Evolutionary conservation across 441 rosid species (phyloP).

Genomic region (Gossypium lobatum): DNA sequence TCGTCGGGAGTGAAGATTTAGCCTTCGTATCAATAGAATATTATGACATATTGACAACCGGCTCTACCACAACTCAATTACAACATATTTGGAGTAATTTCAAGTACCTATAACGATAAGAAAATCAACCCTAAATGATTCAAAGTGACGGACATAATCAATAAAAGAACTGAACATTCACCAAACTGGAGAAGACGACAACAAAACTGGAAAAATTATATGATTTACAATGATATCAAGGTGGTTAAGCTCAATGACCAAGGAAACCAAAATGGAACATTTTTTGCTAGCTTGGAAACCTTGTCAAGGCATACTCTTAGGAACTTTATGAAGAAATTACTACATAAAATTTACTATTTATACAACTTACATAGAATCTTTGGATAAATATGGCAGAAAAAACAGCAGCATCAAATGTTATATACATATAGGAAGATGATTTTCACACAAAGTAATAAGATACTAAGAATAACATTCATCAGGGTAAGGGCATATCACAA

Average conservation of each 20-base stretch:
- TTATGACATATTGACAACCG: too few species aligned
- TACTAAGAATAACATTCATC: neutral
- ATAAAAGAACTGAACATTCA: neutral
- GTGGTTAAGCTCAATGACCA: neutral
- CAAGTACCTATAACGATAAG: too few species aligned
- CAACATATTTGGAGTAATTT: too few species aligned
- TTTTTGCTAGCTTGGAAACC: neutral
- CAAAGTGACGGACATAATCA: too few species aligned
- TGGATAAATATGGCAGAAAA: neutral
- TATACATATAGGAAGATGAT: neutral
- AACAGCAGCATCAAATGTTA: neutral
- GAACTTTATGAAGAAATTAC: neutral
- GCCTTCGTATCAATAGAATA: too few species aligned
- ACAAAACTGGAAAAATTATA: neutral
- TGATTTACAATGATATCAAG: neutral
- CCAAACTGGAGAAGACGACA: neutral
- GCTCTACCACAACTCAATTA: too few species aligned
- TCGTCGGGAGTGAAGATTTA: too few species aligned
- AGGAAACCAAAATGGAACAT: neutral
- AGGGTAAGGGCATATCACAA: constrained; percentile 6
- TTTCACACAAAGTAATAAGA: neutral
- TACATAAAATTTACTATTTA: neutral
- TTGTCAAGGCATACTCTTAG: neutral
- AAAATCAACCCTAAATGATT: too few species aligned
- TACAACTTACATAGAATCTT: neutral